A percentile compares a stretch with the other conserved stretches of the same genome.
Conservation (phyloP, 495 filamentous ascomycete genomes). For the Xylaria intraflava region DNA sequence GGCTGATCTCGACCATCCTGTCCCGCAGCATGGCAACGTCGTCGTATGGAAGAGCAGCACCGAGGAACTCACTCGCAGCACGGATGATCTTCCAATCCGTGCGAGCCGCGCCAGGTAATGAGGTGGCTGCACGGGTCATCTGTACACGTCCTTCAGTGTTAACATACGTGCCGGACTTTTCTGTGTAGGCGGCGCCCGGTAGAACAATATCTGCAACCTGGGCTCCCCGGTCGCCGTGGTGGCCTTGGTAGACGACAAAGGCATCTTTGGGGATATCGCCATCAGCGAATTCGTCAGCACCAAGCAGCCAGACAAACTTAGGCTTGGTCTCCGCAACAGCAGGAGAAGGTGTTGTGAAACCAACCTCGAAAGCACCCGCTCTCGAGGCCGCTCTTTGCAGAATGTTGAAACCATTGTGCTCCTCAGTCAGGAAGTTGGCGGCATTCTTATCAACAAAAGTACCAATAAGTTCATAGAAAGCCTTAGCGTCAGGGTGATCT, state of each 20-base stretch:
- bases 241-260: constrained; percentile 95
- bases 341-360: constrained; percentile 77
- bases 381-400: constrained; percentile 89
- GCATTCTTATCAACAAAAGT: constrained; percentile 87
- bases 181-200: constrained; percentile 90
- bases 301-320: constrained; percentile 95
- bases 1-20: constrained; percentile 91
- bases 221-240: constrained; percentile 91
- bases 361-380: constrained; percentile 87
- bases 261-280: constrained; percentile 85
- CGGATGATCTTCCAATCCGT: constrained; percentile 99
- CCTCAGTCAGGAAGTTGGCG: constrained; percentile 73
- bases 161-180: constrained; percentile 94
- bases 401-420: constrained; percentile 97
- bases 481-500: constrained; percentile 84
- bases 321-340: constrained; percentile 72
- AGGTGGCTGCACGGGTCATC: constrained; percentile 81
- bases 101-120: constrained; percentile 76
- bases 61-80: constrained; percentile 85
- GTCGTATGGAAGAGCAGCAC: constrained; percentile 81
- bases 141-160: constrained; percentile 97
- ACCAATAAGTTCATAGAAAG: constrained; percentile 85
- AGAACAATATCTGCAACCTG: constrained; percentile 91
- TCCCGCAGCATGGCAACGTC: constrained; percentile 80
- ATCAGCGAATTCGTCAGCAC: constrained; percentile 80